Conservation (phyloP, 2,329 filamentous ascomycete species). For the Aspergillus candidus region DNA sequence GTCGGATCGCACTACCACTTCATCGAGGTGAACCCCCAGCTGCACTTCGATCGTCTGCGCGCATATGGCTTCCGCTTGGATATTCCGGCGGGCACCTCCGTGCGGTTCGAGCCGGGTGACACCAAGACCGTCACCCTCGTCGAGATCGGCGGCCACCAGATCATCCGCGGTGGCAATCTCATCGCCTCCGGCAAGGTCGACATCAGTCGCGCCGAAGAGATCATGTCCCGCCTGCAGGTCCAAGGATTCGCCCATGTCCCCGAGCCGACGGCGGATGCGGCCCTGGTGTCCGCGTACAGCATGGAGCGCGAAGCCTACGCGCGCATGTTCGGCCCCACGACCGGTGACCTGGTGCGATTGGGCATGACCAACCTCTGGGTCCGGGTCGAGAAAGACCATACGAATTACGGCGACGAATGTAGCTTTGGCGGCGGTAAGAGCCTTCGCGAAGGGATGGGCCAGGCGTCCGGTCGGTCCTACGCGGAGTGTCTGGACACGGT, state of each 20-base stretch:
- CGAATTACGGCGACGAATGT: slow-evolving; percentile 85
- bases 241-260: slow-evolving; percentile 73
- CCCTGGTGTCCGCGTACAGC: slow-evolving; percentile 55
- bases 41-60: slow-evolving; percentile 77
- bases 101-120: slow-evolving; percentile 91
- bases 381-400: slow-evolving; percentile 78
- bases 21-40: slow-evolving; percentile 83
- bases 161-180: slow-evolving; percentile 79
- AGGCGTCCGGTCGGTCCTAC: slow-evolving; percentile 71
- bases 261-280: slow-evolving; percentile 55
- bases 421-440: slow-evolving; percentile 95
- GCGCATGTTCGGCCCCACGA: slow-evolving; percentile 88
- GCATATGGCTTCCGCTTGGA: slow-evolving; percentile 84
- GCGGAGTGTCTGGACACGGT: slow-evolving; percentile 73
- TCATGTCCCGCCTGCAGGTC: slow-evolving; percentile 60
- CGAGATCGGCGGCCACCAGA: slow-evolving; percentile 72
- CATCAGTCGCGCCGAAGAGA: slow-evolving; percentile 54
- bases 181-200: slow-evolving; percentile 70
- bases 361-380: slow-evolving; percentile 86
- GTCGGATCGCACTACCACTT: slow-evolving; percentile 94
- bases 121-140: slow-evolving; percentile 84
- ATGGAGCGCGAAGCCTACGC: slow-evolving; percentile 76
- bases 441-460: slow-evolving; percentile 89
- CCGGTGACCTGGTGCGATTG: slow-evolving; percentile 75
- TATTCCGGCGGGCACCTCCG: slow-evolving; percentile 83